Conservation (phyloP, 2,329 filamentous ascomycete species). For the Cercospora sojina region DNA sequence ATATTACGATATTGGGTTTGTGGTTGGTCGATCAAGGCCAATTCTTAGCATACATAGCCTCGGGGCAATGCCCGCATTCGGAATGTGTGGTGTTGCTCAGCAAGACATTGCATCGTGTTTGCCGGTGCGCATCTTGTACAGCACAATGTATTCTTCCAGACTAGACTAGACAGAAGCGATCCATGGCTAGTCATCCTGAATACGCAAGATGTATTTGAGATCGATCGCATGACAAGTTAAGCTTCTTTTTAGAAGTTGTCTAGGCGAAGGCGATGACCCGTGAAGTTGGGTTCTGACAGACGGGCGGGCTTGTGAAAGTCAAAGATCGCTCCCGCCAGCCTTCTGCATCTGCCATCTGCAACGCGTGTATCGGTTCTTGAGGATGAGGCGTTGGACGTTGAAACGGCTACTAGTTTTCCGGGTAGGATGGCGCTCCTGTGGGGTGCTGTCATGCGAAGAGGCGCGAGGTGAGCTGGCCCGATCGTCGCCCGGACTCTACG, state of each 20-base stretch:
- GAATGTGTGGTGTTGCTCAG: slow-evolving; percentile 4
- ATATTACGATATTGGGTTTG: neutral
- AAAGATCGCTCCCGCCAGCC: slow-evolving; percentile 4
- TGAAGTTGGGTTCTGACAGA: slow-evolving; percentile 10
- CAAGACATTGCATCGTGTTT: neutral
- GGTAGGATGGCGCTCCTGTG: neutral
- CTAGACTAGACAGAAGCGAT: neutral
- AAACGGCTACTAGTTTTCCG: slow-evolving; percentile 1
- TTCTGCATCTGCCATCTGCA: slow-evolving; percentile 3
- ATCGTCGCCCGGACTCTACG: slow-evolving; percentile 4
- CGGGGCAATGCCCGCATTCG: slow-evolving; percentile 9
- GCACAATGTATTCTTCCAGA: neutral
- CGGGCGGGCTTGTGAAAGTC: slow-evolving; percentile 2
- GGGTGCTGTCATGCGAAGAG: neutral
- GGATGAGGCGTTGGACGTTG: neutral
- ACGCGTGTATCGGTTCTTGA: neutral
- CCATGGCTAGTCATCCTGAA: neutral
- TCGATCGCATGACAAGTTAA: slow-evolving; percentile 10
- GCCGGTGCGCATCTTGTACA: neutral
- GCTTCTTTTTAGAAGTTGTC: slow-evolving; percentile 19
- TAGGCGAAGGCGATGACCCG: slow-evolving; percentile 4
- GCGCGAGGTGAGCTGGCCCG: neutral
- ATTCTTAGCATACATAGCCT: slow-evolving; percentile 7
- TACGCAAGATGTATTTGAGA: slow-evolving; percentile 12
- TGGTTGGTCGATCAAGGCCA: slow-evolving; percentile 18